A percentile compares a stretch with the other conserved stretches of the same genome.
These are phyloP conservation scores for Akanthomyces muscarius DNA, from an alignment of 2,329 filamentous ascomycete genomes.

Conservation along the genomic window DNA sequence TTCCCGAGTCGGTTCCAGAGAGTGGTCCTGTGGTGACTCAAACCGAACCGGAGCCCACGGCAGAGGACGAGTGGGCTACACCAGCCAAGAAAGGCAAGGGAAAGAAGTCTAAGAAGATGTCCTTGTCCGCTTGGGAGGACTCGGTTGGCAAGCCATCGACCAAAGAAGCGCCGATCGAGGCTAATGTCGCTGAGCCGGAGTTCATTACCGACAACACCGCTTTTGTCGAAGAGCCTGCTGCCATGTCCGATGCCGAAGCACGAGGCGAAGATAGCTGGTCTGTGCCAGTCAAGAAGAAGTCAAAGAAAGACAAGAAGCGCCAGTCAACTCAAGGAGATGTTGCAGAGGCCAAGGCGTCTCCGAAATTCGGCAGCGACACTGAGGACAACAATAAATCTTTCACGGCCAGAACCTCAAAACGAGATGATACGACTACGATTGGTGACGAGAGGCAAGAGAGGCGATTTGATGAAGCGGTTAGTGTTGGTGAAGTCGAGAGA, in stretches of 20 bases:
- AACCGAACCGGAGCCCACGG: not conserved
- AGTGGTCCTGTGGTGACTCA: not conserved
- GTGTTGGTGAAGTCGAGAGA: conserved; percentile 17
- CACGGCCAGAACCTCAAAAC: not conserved
- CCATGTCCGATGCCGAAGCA: not conserved
- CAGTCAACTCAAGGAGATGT: conserved; percentile 21
- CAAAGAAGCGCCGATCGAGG: not conserved
- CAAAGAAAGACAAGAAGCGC: conserved; percentile 37
- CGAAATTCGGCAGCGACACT: conserved; percentile 22
- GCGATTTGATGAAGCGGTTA: conserved; percentile 18
- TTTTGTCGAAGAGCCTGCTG: not conserved
- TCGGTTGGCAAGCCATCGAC: not conserved
- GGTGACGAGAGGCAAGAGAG: conserved; percentile 16
- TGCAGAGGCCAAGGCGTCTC: conserved; percentile 6
- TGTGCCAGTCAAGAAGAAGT: conserved; percentile 19
- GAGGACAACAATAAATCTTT: conserved; percentile 26
- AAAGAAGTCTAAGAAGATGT: conserved; percentile 17
- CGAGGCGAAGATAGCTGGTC: conserved; percentile 7
- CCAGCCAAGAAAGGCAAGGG: conserved; percentile 9
- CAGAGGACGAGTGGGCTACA: not conserved
- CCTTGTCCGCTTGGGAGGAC: conserved; percentile 5
- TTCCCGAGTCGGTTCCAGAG: not conserved
- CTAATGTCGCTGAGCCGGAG: not conserved
- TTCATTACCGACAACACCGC: conserved; percentile 6
- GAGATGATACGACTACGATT: conserved; percentile 10